phyloP scores from a whole-genome alignment of 2,329 filamentous ascomycete genomes.

The Diaporthe nobilis region DNA sequence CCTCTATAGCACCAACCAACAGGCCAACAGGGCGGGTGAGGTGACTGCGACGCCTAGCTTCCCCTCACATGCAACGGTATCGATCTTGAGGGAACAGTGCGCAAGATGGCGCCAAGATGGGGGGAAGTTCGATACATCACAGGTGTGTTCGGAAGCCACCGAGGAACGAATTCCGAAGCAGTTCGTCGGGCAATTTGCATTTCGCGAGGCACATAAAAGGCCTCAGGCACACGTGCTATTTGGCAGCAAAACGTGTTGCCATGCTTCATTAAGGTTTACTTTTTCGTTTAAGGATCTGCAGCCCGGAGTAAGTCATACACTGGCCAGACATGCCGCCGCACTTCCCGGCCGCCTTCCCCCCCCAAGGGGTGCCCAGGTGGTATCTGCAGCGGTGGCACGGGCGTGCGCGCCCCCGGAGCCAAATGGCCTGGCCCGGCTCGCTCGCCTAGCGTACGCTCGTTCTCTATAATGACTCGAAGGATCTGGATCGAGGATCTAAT shows the following conservation, averaged over 20 bases:
- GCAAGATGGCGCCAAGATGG: background rate
- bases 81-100: slow-evolving; percentile 22
- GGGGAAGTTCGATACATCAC: background rate
- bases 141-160: slow-evolving; percentile 12
- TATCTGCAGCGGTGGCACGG: slow-evolving; percentile 18
- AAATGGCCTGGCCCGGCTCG: background rate
- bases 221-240: background rate
- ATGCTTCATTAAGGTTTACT: slow-evolving; percentile 5
- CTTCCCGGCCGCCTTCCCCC: background rate
- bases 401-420: background rate
- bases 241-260: background rate
- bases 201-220: background rate
- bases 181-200: background rate
- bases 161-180: background rate
- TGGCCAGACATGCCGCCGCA: slow-evolving; percentile 24
- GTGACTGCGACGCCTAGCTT: background rate
- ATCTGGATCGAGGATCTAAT: background rate
- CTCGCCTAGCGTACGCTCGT: background rate
- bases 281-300: slow-evolving; percentile 30
- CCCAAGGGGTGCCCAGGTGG: background rate
- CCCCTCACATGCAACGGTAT: slow-evolving; percentile 12
- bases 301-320: slow-evolving; percentile 30
- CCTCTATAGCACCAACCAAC: background rate
- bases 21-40: background rate
- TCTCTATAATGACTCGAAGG: slow-evolving; percentile 2